Conservation (phyloP, 1,284 basidiomycete species). For the Somion occarium region DNA sequence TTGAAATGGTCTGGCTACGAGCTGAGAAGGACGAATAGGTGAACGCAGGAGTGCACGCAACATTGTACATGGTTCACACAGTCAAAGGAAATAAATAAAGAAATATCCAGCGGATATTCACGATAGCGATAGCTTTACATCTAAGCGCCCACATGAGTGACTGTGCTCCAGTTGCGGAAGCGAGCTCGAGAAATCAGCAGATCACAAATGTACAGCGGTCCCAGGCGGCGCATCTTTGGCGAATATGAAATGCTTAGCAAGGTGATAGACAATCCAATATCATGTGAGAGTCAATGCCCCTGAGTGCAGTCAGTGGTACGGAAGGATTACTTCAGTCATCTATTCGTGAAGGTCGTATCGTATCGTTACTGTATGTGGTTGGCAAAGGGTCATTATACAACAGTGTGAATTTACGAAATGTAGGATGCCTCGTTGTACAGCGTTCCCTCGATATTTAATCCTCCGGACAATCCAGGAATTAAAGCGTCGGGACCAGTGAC, state of each 20-base stretch:
- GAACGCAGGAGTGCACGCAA: conserved; percentile 17
- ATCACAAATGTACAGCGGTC: no score
- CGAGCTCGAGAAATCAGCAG: no score
- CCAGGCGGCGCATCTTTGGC: no score
- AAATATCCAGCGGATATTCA: not conserved
- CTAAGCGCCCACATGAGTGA: not conserved
- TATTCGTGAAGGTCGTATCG: conserved; percentile 1
- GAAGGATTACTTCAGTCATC: not conserved
- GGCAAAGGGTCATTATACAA: not conserved
- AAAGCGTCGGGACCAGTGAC: conserved; percentile 60
- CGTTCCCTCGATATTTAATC: conserved; percentile 61
- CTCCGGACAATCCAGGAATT: conserved; percentile 38
- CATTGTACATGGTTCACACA: conserved; percentile 23
- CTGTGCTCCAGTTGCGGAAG: not conserved
- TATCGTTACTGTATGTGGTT: not conserved
- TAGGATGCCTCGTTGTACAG: conserved; percentile 91
- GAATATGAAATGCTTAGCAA: no score
- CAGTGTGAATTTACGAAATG: conserved; percentile 53
- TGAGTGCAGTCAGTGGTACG: no score
- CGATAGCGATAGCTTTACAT: not conserved
- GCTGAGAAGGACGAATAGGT: not conserved
- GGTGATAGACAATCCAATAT: no score
- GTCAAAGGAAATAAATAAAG: not conserved
- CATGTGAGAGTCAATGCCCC: no score
- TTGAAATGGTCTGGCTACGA: not conserved